Conservation (phyloP, 768 basidiomycete genomes). For the Leccinellum luteum region DNA sequence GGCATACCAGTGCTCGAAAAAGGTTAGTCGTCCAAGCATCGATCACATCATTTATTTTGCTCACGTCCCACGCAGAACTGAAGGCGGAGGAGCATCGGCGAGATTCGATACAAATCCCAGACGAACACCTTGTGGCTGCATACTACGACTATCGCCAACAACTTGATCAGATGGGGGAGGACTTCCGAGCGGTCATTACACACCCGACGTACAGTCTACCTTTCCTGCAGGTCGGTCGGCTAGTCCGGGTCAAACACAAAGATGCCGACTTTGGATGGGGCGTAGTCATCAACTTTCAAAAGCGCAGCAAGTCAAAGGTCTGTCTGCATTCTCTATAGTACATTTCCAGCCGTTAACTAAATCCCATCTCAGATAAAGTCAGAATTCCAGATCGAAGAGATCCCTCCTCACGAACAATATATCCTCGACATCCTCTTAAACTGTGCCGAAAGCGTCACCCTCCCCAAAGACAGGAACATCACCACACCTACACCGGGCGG, state of each 20-base stretch:
- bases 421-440: constrained; percentile 90
- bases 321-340: constrained; percentile 2
- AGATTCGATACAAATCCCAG: constrained; percentile 66
- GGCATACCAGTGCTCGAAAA: constrained; percentile 84
- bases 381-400: constrained; percentile 61
- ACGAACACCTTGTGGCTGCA: constrained; percentile 80
- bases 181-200: constrained; percentile 90
- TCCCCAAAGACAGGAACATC: constrained; percentile 58
- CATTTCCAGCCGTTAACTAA: background rate
- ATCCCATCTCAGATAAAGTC: constrained; percentile 51
- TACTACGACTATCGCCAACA: constrained; percentile 95
- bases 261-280: constrained; percentile 97
- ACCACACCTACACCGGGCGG: constrained; percentile 61
- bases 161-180: constrained; percentile 82
- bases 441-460: constrained; percentile 59
- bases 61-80: constrained; percentile 53
- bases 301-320: constrained; percentile 81
- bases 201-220: constrained; percentile 95
- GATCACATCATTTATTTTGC: background rate
- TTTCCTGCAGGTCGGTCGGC: constrained; percentile 87
- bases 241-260: constrained; percentile 88
- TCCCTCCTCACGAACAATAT: constrained; percentile 86
- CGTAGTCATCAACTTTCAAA: constrained; percentile 87
- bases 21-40: constrained; percentile 47
- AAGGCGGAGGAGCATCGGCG: constrained; percentile 66